Evolutionary conservation across 805 yeast species (phyloP), one percentile per base, ranked within the genome.

Genomic region (Metschnikowia arizonensis): DNA sequence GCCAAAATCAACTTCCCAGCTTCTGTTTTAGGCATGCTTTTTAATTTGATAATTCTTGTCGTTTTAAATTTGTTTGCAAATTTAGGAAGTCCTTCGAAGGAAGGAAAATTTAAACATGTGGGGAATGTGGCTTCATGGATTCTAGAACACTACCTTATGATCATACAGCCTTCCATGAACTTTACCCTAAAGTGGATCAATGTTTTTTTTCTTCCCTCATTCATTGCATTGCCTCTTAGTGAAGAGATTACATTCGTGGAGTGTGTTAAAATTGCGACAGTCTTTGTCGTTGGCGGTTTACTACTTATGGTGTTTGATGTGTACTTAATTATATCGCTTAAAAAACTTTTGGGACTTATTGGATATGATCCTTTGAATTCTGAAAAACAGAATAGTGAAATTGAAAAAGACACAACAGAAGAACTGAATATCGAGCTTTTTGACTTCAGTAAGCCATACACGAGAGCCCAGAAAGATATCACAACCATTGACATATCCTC

Each of bases 141-240:
- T 2, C 52, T 69, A 24, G 59, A 61, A 12, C 51, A 60, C 40
- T 70, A 71, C 44, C 55, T 71, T 32, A 53, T 50, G 33, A 28
- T 70, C 10, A 63, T 82, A 40, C 80, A 82, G 40, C 76, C 83
- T n/a, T 78, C 88, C 12, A 76, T 77, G 66, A 83, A 84, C 49
- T 83, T 84, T 60, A 71, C 83, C 1, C 68, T 85, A 40, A 72
- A 83, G 45, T 85, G 93, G 91, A 86, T 86, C 64, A 84, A 83
- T 59, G 74, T 83, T 5, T 84, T 82, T 58, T 86, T 85, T 69
- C 80, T 87, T 0, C 91, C 93, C 1, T 81, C 89, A 0, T 85
- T 86, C 57, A 78, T 85, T 30, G 76, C 82, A 0, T 70, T 85
- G 28, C 91, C 91, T 0, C 69, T 85, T 43, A 76, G 87, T 10